Evolutionary conservation across 495 filamentous ascomycete species (phyloP).

Genomic region (Sordaria brevicollis): DNA sequence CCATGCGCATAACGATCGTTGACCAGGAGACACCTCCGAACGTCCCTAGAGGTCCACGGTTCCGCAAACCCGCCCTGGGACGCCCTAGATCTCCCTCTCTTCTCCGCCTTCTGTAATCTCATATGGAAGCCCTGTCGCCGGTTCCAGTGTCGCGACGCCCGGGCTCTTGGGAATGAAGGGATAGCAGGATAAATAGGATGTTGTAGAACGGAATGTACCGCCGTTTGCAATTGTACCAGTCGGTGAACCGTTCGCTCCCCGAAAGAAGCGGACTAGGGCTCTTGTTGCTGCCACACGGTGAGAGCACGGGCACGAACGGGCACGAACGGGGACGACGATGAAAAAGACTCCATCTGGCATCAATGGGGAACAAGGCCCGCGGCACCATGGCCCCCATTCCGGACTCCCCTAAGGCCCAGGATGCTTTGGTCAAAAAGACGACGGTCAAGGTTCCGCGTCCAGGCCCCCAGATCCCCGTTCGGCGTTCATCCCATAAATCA

Average conservation of each 20-base stretch:
- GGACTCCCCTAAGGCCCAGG: background rate
- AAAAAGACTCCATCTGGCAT: background rate
- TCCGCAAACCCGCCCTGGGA: background rate
- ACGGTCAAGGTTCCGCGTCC: conserved; percentile 5
- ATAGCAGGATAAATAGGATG: background rate
- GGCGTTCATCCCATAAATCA: background rate
- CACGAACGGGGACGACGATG: background rate
- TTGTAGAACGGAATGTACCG: background rate
- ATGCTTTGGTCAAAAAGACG: background rate
- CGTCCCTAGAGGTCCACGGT: background rate
- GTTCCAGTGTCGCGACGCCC: background rate
- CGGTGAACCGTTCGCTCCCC: background rate
- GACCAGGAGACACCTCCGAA: background rate
- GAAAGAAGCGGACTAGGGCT: background rate
- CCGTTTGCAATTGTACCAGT: background rate
- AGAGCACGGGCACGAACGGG: background rate
- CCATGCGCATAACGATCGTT: background rate
- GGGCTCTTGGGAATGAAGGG: background rate
- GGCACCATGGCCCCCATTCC: background rate
- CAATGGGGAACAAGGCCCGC: background rate
- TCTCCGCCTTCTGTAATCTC: background rate
- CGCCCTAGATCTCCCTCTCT: background rate
- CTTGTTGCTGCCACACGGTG: background rate
- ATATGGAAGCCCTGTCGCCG: background rate
- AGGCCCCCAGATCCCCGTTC: too few species aligned